Base-by-base conservation (phyloP, 2,329 filamentous ascomycete genomes). In the Botrytis squamosa region DNA sequence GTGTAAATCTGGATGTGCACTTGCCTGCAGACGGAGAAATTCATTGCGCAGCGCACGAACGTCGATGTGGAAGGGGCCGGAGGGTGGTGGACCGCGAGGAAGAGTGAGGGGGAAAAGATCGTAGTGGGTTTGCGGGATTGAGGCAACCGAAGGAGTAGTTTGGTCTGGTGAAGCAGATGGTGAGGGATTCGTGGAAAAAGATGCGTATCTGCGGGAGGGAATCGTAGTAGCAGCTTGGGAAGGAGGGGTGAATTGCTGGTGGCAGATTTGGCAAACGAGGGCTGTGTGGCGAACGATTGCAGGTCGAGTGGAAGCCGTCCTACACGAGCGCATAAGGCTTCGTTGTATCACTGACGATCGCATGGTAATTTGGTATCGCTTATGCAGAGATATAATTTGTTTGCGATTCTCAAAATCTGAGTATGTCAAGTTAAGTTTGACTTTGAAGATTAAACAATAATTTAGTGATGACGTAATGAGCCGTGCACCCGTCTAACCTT, bases 81-180 rank as follows among this genome's bases (percentile, higher is more conserved):
- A 72, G 0, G 95, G 95, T 0, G 96, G 96, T 0, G 94, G 92
- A 2, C 95, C 95, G 1, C 82, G 71, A 0, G 94, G 89, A 5
- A 98, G 87, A 4, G 94, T 93, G 46, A 88, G 81, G 1, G 95
- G 94, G 86, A 99, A 99, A 84, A 98, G 89, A 73, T 91, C 89
- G 87, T 98, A 98, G 86, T 95, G 89, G 72, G 91, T 93, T 76
- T 84, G 78, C 5, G 81, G 75, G 14, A 72, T 57, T 8, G 71
- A 20, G 29, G 44, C 60, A 14, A 36, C 40, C 7, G 64, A 36
- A 2, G 71, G 10, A 16, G 38, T 20, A 8, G 22, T 38, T 55
- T 38, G 38, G 10, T 67, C 20, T 9, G 29, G 22, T 7, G 29
- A 38, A 10, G n/a, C 25, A n/a, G 70, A 36, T 5, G 62, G 33